These are phyloP conservation scores for Phoma herbarum DNA, from an alignment of 2,329 filamentous ascomycete genomes.

Conservation along the genomic window DNA sequence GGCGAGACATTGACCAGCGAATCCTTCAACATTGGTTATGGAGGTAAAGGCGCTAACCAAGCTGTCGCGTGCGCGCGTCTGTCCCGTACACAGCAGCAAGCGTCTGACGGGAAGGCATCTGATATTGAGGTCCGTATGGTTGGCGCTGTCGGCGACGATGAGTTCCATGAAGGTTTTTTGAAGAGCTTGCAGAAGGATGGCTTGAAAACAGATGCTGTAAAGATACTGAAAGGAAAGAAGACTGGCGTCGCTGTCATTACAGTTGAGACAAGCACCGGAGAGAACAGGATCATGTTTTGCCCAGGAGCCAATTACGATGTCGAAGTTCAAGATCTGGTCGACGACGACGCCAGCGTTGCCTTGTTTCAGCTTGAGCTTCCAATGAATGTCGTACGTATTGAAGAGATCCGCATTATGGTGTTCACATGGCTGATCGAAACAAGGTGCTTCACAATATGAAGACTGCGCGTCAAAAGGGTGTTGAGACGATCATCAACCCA, in stretches of 20 bases:
- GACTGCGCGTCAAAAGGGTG: conserved; percentile 43
- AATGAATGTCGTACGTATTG: conserved; percentile 47
- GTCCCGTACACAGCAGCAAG: conserved; percentile 63
- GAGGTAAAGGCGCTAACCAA: conserved; percentile 96
- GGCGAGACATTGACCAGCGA: conserved; percentile 88
- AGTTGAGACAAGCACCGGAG: conserved; percentile 58
- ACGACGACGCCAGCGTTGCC: conserved; percentile 53
- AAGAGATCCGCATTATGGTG: not conserved
- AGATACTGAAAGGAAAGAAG: conserved; percentile 54
- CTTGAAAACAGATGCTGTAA: conserved; percentile 53
- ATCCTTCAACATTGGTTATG: conserved; percentile 80
- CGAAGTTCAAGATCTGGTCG: conserved; percentile 48
- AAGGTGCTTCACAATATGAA: conserved; percentile 51
- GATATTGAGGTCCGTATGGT: conserved; percentile 59
- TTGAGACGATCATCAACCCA: conserved; percentile 79
- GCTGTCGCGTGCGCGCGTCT: conserved; percentile 87
- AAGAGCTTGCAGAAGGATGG: conserved; percentile 56
- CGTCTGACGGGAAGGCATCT: conserved; percentile 28
- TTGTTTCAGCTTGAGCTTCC: conserved; percentile 60
- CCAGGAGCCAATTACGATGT: conserved; percentile 58
- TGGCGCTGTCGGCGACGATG: conserved; percentile 59
- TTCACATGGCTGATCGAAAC: not conserved
- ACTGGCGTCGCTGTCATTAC: conserved; percentile 61
- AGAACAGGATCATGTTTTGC: conserved; percentile 61
- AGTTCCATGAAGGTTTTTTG: conserved; percentile 53